Evolutionary conservation across 129 eudicot species (phyloP).

Genomic region (Tagetes patula): DNA sequence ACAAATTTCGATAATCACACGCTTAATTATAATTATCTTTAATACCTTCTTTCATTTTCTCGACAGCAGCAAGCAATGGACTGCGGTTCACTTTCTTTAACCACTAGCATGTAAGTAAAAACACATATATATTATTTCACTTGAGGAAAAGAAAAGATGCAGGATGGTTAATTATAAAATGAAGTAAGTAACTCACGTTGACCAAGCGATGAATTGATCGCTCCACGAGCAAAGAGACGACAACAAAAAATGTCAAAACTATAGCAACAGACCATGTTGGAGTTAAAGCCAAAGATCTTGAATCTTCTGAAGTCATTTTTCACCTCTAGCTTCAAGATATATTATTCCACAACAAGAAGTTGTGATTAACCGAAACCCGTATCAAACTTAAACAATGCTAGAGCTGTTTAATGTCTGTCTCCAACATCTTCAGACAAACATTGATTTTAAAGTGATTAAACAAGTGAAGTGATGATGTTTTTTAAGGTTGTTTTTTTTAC

Average conservation of each 20-base stretch:
- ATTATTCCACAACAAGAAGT: not conserved
- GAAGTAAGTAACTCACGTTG: conserved; percentile 50
- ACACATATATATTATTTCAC: not conserved
- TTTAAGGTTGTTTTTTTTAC: not conserved
- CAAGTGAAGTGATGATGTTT: not conserved
- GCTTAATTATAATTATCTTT: not conserved
- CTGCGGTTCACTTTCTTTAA: conserved; percentile 71
- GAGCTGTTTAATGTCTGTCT: too few species aligned
- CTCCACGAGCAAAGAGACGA: conserved; percentile 88
- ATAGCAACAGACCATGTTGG: conserved; percentile 99
- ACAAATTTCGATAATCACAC: not conserved
- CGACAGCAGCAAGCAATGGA: conserved; percentile 87
- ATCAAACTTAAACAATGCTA: not conserved
- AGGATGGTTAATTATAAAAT: not conserved
- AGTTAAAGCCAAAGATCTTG: conserved; percentile 87
- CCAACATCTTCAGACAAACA: not conserved
- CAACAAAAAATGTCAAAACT: conserved; percentile 87
- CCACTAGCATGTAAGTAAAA: conserved; percentile 17
- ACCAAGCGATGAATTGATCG: conserved; percentile 81
- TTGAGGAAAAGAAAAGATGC: conserved; percentile 8
- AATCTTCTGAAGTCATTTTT: conserved; percentile 56
- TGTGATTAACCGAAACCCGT: conserved; percentile 20
- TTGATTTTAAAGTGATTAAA: conserved; percentile 7
- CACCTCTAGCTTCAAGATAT: not conserved
- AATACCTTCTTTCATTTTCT: conserved; percentile 94